phyloP scores from a whole-genome alignment of 139 green algal genomes.

The Picochlorum sp. region DNA sequence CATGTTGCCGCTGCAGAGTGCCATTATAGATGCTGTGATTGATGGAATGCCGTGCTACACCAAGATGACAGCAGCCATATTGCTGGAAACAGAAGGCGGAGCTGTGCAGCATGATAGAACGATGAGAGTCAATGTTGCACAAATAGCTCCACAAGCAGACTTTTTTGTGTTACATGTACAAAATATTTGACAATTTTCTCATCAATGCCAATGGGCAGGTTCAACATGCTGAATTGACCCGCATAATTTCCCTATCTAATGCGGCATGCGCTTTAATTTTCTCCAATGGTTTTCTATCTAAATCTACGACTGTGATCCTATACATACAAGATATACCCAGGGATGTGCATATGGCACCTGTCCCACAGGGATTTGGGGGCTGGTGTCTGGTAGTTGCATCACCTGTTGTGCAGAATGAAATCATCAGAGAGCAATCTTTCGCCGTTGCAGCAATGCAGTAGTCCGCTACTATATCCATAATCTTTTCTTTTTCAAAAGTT shows the following conservation, averaged over 20 bases:
- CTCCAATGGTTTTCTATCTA: conserved; percentile 60
- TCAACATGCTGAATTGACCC: not conserved
- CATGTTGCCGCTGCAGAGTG: conserved; percentile 64
- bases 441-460: conserved; percentile 66
- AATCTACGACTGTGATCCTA: conserved; percentile 54
- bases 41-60: conserved; percentile 46
- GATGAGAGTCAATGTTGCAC: conserved; percentile 17
- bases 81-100: conserved; percentile 42
- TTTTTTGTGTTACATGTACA: conserved; percentile 24
- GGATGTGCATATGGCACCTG: not conserved
- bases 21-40: conserved; percentile 53
- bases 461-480: conserved; percentile 31
- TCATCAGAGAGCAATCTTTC: conserved; percentile 81
- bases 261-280: conserved; percentile 53
- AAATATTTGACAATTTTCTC: too few relatives aligned
- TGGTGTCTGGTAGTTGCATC: not conserved
- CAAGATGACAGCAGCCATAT: conserved; percentile 45
- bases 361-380: not conserved
- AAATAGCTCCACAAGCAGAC: conserved; percentile 26
- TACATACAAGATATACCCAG: conserved; percentile 6
- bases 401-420: conserved; percentile 38
- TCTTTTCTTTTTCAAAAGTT: conserved; percentile 14
- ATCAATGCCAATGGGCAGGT: not conserved
- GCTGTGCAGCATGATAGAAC: conserved; percentile 39
- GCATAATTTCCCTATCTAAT: conserved; percentile 46